Base-by-base conservation (phyloP, 306 rosid species). In the Mucuna pruriens region DNA sequence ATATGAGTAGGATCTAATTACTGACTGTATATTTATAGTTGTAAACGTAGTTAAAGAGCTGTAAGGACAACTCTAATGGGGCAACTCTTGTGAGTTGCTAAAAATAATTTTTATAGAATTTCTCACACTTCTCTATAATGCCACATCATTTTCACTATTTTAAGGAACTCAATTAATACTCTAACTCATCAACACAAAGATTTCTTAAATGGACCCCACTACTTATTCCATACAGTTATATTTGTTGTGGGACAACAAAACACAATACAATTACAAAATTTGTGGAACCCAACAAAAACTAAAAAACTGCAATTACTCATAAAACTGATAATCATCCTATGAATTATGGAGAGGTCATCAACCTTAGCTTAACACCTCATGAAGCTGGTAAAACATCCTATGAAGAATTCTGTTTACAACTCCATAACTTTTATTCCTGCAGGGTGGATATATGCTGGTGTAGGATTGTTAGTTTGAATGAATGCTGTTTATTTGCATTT, bases 401-500 rank as follows among this genome's bases (percentile, higher is more conserved):
- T 49, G 23, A 29, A 29, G 39, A 60, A 13, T 23, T 57, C 33
- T 23, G 4, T 57, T 9, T 23, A 57, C 33, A 7, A 10, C 2
- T 57, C n/a, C 34, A 9, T 57, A 23, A 23, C 39, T 48, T n/a
- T n/a, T 36, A 46, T n/a, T 60, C 57, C 52, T n/a, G 58, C 60
- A 11, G 68, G 68, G 34, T 45, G 65, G 63, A 70, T 40, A 42
- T 20, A 60, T 22, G 20, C 55, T 48, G 16, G 23, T 44, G 15
- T 75, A 69, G 68, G 42, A 68, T 44, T 54, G 5, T 54, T 45
- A 72, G 58, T 79, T 75, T 67, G 34, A 60, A 46, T 3, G 46
- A 42, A 45, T 73, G 46, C 26, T 63, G 36, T 34, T 69, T 67
- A 19, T 68, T 75, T 69, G 61, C 64, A 3, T 10, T 71, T 52